These are phyloP conservation scores for Blastobotrys petasosporus DNA, from an alignment of 1,139 yeast genomes.

Conservation along the genomic window DNA sequence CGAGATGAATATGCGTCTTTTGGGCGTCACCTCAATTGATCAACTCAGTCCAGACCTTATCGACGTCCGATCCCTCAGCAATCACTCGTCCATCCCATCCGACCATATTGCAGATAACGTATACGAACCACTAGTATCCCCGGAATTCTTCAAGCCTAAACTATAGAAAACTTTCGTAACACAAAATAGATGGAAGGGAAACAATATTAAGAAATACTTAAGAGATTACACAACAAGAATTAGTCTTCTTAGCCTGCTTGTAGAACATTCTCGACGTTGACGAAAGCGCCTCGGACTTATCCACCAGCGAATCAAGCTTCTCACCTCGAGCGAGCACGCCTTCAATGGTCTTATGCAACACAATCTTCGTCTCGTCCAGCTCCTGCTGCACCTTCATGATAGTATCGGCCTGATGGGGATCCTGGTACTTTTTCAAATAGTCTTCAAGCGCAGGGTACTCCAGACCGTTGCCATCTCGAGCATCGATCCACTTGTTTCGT, in stretches of 20 bases:
- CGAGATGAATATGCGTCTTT: conserved; percentile 79
- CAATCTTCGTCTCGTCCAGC: conserved; percentile 94
- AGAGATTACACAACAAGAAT: conserved; percentile 86
- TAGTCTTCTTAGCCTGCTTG: conserved; percentile 95
- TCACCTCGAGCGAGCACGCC: conserved; percentile 94
- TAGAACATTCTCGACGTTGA: conserved; percentile 89
- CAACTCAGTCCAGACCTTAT: conserved; percentile 54
- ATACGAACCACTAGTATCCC: conserved; percentile 37
- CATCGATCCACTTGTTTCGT: conserved; percentile 57
- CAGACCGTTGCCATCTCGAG: conserved; percentile 42
- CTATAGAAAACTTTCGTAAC: conserved; percentile 18
- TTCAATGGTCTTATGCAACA: conserved; percentile 91
- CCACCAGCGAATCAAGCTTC: conserved; percentile 87
- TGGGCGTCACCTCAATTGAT: conserved; percentile 65
- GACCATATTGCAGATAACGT: conserved; percentile 43
- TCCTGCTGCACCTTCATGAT: conserved; percentile 97
- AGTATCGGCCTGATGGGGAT: conserved; percentile 95
- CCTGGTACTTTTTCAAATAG: conserved; percentile 82
- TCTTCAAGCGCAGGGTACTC: conserved; percentile 58
- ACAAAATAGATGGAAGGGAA: not conserved
- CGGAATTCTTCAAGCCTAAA: conserved; percentile 28
- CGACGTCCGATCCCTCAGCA: conserved; percentile 39
- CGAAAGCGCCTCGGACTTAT: conserved; percentile 88
- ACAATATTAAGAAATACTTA: conserved; percentile 25
- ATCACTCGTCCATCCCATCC: conserved; percentile 40